Evolutionary conservation across 805 yeast genomes (phyloP), one percentile per base, ranked within the genome.

Genomic region (Yarrowia divulgata): DNA sequence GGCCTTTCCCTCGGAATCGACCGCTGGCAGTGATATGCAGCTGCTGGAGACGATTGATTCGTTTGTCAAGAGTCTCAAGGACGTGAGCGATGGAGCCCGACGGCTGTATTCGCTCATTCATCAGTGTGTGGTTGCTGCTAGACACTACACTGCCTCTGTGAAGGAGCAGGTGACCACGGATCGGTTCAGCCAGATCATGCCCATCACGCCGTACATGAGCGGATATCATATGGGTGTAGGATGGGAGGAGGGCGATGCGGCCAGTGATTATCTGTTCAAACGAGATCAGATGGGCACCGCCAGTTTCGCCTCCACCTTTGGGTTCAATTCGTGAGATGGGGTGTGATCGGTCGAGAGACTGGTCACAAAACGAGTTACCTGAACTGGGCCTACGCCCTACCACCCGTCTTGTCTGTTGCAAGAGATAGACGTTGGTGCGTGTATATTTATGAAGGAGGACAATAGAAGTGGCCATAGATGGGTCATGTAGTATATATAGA

Each of bases 191-290:
- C 63, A 57, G 29, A 57, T 57, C 13, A 57, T 57, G 63, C 63
- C 63, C 23, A 42, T 57, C 37, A 57, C 63, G n/a, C 63, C 63
- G 16, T 57, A 57, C 48, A 57, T 57, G 63, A 57, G 63, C 23
- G 63, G 63, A 1, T 57, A 57, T 10, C 63, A 48, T 14, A 54
- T 54, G 60, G 60, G 60, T 1, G 60, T 54, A 8, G 60, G 60
- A 1, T 54, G 60, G 60, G 60, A 54, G 45, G 60, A 54, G 14
- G 60, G 45, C 2, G 60, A 54, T 39, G 60, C 60, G 0, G 60
- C 60, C 19, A 39, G 45, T 16, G 60, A 54, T 4, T 54, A 54
- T 14, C 45, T 54, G 45, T 54, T 54, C 34, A 54, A 54, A 34
- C 45, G 60, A 9, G 60, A 54, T 23, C 45, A 37, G 45, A 54